Percentiles rank a stretch among this genome's conserved stretches.
These are phyloP conservation scores for Elongisporangium anandrum DNA, from an alignment of 352 stramenopile genomes.

Conservation along the genomic window DNA sequence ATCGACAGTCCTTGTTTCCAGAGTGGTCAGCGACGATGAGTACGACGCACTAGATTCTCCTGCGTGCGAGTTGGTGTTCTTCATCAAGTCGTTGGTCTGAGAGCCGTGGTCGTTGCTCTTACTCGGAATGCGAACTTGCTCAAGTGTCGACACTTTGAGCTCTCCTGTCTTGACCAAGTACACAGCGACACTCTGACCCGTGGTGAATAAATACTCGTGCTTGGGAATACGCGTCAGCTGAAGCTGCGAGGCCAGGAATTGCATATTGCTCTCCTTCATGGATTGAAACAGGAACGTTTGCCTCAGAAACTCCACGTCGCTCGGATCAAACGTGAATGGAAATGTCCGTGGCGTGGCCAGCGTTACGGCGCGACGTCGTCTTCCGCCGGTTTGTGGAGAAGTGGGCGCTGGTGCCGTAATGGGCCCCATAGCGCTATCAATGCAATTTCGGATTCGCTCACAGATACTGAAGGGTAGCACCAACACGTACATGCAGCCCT, in stretches of 20 bases:
- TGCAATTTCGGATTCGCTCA: slow-evolving; percentile 4
- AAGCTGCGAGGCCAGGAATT: slow-evolving; percentile 47
- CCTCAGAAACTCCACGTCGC: slow-evolving; percentile 22
- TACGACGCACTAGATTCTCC: neutral
- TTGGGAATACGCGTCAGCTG: slow-evolving; percentile 19
- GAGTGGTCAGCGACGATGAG: slow-evolving; percentile 3
- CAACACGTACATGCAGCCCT: slow-evolving; percentile 28
- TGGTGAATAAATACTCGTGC: slow-evolving; percentile 55
- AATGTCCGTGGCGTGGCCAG: slow-evolving; percentile 12
- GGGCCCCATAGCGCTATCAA: neutral
- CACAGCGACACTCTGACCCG: slow-evolving; percentile 31
- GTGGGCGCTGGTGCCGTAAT: slow-evolving; percentile 4
- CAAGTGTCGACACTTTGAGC: slow-evolving; percentile 34
- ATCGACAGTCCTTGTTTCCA: slow-evolving; percentile 37
- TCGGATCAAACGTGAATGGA: slow-evolving; percentile 1
- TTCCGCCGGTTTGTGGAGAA: slow-evolving; percentile 3
- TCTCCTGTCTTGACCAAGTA: slow-evolving; percentile 44
- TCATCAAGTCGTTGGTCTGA: neutral
- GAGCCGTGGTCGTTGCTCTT: neutral
- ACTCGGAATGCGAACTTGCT: slow-evolving; percentile 16
- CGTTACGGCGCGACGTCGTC: slow-evolving; percentile 11
- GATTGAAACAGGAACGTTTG: slow-evolving; percentile 42
- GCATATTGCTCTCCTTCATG: slow-evolving; percentile 25
- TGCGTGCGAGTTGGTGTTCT: neutral
- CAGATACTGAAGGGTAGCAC: slow-evolving; percentile 33